Percentiles rank a stretch among this genome's conserved stretches.
Evolutionary conservation across 2,329 filamentous ascomycete genomes (phyloP).

Genomic region (Polychaeton citri): DNA sequence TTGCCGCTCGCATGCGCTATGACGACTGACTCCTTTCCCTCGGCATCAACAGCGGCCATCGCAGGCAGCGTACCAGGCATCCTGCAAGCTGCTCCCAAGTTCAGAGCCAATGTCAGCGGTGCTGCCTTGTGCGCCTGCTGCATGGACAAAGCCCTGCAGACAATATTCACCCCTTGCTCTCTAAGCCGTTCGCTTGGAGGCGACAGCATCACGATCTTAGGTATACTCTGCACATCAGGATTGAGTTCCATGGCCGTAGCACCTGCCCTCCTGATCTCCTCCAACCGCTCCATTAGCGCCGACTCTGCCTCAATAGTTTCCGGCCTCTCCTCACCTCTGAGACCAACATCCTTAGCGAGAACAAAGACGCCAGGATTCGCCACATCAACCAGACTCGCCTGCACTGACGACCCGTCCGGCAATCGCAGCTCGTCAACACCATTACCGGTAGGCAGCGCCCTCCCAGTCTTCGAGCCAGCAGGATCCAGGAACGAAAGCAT

Average conservation of each 20-base stretch:
- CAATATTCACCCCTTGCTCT: constrained; percentile 20
- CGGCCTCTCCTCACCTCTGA: constrained; percentile 40
- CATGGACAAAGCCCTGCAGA: constrained; percentile 31
- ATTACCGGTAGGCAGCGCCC: constrained; percentile 46
- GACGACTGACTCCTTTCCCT: constrained; percentile 10
- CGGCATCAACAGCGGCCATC: constrained; percentile 6
- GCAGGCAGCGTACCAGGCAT: constrained; percentile 16
- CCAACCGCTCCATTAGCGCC: constrained; percentile 37
- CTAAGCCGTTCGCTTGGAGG: constrained; percentile 4
- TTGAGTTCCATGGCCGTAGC: constrained; percentile 49
- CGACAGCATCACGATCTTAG: constrained; percentile 48
- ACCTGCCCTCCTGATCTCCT: constrained; percentile 44
- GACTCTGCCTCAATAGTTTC: constrained; percentile 40
- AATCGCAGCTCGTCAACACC: constrained; percentile 34
- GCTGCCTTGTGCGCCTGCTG: constrained; percentile 31
- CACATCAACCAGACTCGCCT: constrained; percentile 48
- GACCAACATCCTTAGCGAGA: constrained; percentile 37
- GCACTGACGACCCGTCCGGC: constrained; percentile 25
- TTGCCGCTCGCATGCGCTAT: constrained; percentile 17
- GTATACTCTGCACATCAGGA: constrained; percentile 37
- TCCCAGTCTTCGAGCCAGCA: constrained; percentile 49
- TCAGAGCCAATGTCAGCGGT: constrained; percentile 29
- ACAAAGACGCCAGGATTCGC: constrained; percentile 54
- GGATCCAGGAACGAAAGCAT: too few relatives aligned
- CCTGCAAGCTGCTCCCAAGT: constrained; percentile 27